Evolutionary conservation across 768 basidiomycete genomes (phyloP), one percentile per base, ranked within the genome.

Genomic region (Dacryopinax spathularia): DNA sequence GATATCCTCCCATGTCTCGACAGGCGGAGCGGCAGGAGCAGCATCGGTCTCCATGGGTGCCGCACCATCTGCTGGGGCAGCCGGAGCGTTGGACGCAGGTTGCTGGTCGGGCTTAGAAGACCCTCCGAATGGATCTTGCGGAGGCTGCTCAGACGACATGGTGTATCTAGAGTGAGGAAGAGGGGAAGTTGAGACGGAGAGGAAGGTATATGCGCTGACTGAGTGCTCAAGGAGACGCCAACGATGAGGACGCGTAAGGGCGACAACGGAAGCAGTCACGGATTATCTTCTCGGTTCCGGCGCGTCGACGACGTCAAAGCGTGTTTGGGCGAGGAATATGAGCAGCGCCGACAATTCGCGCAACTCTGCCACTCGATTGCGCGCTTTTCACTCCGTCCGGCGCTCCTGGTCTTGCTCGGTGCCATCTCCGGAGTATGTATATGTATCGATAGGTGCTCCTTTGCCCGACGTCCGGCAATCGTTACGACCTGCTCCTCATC

Each of bases 1-100:
- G 62, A 98, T 88, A 74, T 97, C 94, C 25, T 85, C 86, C 84
- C 90, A 91, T 44, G 84, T 86, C 73, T 94, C 93, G 48, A 74
- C 68, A 29, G 59, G 60, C 20, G 68, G 67, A 20, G 67, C 62
- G 20, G 63, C 67, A n/a, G 68, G 60, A 4, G 68, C 65, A 18
- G 64, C 65, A 43, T 69, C 67, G 65, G 68, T 69, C 31, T 56
- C 48, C 48, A 56, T 33, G 29, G 62, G 31, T 35, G 60, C 22
- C 15, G 34, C 65, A 13, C 48, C 65, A 27, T 62, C 65, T 2
- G 66, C 34, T 20, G 65, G 22, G 22, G 67, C 33, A 10, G 64
- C 36, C 33, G 63, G 15, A 13, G 62, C 5, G 29, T 33, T 34
- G 33, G 60, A n/a, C 18, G 63, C 25, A 18, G 59, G 16, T n/a